These are phyloP conservation scores for Saccharomycopsis crataegensis DNA, from an alignment of 1,139 yeast species.

Conservation along the genomic window DNA sequence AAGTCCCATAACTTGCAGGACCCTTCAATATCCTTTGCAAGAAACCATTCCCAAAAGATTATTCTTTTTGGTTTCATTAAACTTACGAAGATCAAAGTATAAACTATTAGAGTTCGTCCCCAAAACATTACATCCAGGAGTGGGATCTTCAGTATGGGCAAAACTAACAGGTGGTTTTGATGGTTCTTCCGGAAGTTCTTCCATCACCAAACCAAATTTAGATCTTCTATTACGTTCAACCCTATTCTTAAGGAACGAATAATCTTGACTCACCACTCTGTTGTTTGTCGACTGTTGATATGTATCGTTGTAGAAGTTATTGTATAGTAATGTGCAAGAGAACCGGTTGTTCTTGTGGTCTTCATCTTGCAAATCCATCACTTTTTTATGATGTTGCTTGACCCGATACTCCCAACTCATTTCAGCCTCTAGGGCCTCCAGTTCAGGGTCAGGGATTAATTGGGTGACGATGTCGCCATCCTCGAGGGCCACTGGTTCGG, in stretches of 20 bases:
- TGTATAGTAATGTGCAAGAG: slow-evolving; percentile 13
- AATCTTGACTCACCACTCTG: too few species aligned
- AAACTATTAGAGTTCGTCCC: background rate
- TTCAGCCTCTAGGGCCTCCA: slow-evolving; percentile 2
- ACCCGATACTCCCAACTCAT: slow-evolving; percentile 8
- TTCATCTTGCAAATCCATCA: slow-evolving; percentile 14
- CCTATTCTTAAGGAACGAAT: background rate
- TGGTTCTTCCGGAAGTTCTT: too few species aligned
- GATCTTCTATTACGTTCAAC: background rate
- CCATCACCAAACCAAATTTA: too few species aligned
- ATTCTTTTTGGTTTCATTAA: background rate
- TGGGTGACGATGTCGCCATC: background rate
- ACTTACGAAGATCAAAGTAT: background rate
- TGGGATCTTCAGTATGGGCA: background rate
- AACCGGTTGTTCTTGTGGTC: slow-evolving; percentile 7
- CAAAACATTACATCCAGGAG: background rate
- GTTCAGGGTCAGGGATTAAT: slow-evolving; percentile 9
- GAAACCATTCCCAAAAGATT: slow-evolving; percentile 5
- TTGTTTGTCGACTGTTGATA: too few species aligned
- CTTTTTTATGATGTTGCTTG: slow-evolving; percentile 10
- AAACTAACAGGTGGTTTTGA: background rate
- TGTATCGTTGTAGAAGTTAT: slow-evolving; percentile 3
- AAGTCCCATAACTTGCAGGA: too few species aligned
- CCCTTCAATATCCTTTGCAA: slow-evolving; percentile 3
- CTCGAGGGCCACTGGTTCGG: background rate